Evolutionary conservation across 768 basidiomycete species (phyloP), one percentile per base, ranked within the genome.

Genomic region (Leucosporidium scottii): DNA sequence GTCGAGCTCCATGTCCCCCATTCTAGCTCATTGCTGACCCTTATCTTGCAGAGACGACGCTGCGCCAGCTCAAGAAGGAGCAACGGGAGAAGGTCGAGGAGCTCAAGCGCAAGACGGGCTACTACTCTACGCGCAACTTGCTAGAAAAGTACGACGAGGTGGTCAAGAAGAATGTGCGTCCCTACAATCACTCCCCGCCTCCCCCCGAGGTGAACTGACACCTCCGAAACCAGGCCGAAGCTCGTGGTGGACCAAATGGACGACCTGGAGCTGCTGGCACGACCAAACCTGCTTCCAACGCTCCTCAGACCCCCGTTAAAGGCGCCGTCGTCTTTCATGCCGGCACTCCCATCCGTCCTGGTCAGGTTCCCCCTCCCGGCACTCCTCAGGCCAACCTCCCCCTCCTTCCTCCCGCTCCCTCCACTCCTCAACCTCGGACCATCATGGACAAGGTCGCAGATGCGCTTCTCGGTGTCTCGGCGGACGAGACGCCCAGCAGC

Each of bases 71-170:
- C 73, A 90, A 93, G 75, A 87, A 87, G 75, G 82, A 87, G 74
- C 91, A 93, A 70, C 87, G 90, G 25, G 82, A 83, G 28, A 92
- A 90, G 75, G 84, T 99, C 48, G 92, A 94, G 70, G 93, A 96
- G 73, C 90, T 98, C 73, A 99, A 99, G 83, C 91, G 92, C 81
- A 92, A 90, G 77, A 97, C 93, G 2, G 94, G 97, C 73, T 99
- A 90, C 78, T 91, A 99, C 76, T 85, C 85, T 17, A 99, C 93
- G 34, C 86, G 89, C 61, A 90, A 88, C 73, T 82, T 99, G 55
- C 82, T 99, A 23, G 91, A 94, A 76, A 85, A 86, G 65, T 97
- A 96, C 74, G 94, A 94, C 70, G 89, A 89, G 59, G 69, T 57
- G 21, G 39, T 68, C 23, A 75, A 74, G 4, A 74, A 73, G 61